phyloP scores from a whole-genome alignment of 345 rosid species.

The Brassica incana region DNA sequence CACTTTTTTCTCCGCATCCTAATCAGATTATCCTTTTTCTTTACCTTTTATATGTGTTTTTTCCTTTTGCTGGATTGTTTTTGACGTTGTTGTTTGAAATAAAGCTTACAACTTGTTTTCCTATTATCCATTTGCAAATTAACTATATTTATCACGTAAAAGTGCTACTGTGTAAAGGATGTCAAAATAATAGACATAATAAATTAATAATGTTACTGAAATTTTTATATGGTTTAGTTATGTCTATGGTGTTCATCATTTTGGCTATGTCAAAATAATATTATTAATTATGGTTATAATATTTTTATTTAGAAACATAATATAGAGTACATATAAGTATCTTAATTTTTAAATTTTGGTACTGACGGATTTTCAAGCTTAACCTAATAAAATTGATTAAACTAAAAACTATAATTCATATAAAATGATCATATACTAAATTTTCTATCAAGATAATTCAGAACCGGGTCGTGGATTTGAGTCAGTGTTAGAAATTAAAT shows the following conservation, averaged over 20 bases:
- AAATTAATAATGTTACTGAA: no score
- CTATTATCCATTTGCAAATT: not conserved
- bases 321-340: not conserved
- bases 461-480: no score
- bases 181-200: no score
- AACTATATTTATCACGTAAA: not conserved
- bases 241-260: not conserved
- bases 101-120: constrained; percentile 5
- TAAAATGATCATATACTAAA: not conserved
- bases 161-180: no score
- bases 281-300: not conserved
- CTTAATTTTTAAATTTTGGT: no score
- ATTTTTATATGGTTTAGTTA: no score
- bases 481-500: no score
- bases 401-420: no score
- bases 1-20: constrained; percentile 21
- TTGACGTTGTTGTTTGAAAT: constrained; percentile 20
- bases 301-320: no score
- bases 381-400: no score
- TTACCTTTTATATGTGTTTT: not conserved
- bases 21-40: constrained; percentile 7
- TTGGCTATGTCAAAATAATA: not conserved
- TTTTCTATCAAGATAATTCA: no score
- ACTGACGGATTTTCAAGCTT: not conserved
- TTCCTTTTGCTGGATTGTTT: not conserved